phyloP scores from a whole-genome alignment of 192 early-diverging fungal species.

The Linnemannia zychae region DNA sequence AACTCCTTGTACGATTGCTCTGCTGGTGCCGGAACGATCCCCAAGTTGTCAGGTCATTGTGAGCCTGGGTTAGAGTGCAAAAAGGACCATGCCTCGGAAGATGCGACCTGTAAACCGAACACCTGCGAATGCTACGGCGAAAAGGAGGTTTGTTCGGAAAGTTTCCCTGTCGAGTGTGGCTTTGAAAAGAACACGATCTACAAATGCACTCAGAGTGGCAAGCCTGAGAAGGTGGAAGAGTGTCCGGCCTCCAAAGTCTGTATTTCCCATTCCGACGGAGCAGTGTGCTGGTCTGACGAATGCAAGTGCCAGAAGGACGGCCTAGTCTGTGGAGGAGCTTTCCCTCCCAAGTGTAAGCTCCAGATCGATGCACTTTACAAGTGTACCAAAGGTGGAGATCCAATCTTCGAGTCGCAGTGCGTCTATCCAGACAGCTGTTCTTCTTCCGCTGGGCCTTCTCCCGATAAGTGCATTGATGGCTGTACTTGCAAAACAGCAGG shows the following conservation, averaged over 20 bases:
- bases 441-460: too few species aligned
- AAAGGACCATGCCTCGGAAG: neutral
- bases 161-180: neutral
- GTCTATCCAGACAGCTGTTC: too few species aligned
- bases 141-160: neutral
- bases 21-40: neutral
- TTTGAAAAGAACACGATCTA: neutral
- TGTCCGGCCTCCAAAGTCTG: neutral
- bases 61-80: neutral
- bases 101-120: neutral
- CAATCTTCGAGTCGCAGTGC: neutral
- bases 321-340: neutral
- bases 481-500: too few species aligned
- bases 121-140: constrained; percentile 5
- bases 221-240: neutral
- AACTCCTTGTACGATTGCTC: neutral
- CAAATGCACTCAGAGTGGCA: neutral
- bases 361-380: neutral
- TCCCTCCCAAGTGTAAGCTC: neutral
- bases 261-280: neutral
- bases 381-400: neutral
- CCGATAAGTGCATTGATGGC: too few species aligned
- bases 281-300: neutral
- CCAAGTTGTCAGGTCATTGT: neutral
- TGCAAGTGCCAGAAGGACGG: constrained; percentile 8